phyloP scores from a whole-genome alignment of 129 eudicot genomes.

The Artemisia annua region DNA sequence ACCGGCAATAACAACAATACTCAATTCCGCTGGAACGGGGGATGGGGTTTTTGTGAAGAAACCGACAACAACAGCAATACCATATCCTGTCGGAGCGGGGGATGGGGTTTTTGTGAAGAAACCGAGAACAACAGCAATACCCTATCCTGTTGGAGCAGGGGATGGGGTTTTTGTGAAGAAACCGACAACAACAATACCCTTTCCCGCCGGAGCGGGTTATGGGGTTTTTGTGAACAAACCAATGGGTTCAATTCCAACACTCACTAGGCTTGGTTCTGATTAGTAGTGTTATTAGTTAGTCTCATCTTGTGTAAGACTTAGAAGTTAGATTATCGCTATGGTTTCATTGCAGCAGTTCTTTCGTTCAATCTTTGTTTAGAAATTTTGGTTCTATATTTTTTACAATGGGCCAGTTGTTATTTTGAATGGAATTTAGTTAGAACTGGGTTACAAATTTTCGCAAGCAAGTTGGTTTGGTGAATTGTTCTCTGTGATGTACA shows the following conservation, averaged over 20 bases:
- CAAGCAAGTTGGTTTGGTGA: neutral
- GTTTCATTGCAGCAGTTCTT: slow-evolving; percentile 13
- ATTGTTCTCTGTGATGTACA: neutral
- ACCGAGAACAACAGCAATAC: too few relatives aligned
- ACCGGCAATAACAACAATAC: too few relatives aligned
- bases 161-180: too few relatives aligned
- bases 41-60: too few relatives aligned
- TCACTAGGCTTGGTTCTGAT: slow-evolving; percentile 26
- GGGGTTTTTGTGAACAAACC: neutral
- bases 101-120: too few relatives aligned
- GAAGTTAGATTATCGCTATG: slow-evolving; percentile 26
- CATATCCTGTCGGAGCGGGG: too few relatives aligned
- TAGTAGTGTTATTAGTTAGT: neutral
- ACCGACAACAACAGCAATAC: too few relatives aligned
- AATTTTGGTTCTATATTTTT: slow-evolving; percentile 15
- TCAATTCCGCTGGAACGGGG: too few relatives aligned
- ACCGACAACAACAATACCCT: too few relatives aligned
- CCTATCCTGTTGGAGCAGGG: too few relatives aligned
- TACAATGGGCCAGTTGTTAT: neutral
- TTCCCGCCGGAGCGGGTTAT: too few relatives aligned
- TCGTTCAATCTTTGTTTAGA: slow-evolving; percentile 12
- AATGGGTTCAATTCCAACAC: slow-evolving; percentile 6
- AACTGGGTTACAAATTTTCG: neutral
- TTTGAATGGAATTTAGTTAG: neutral
- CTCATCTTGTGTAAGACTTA: slow-evolving; percentile 32